phyloP scores from a whole-genome alignment of 1,284 basidiomycete species.

The Coniferiporia weirii region DNA sequence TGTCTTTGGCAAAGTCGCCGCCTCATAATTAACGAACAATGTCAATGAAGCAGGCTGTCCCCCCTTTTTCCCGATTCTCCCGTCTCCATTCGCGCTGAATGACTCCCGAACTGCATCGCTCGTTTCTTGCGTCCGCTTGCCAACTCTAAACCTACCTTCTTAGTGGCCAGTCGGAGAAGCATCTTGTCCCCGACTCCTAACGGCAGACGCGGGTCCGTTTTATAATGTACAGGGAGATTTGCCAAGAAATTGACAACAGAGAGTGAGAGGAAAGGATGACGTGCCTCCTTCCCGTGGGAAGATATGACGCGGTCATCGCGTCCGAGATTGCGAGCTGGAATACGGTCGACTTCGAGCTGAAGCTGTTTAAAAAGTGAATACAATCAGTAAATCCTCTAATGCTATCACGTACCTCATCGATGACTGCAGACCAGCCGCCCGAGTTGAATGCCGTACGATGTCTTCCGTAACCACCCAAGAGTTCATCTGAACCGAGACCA shows the following conservation, averaged over 20 bases:
- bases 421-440: slow-evolving; percentile 67
- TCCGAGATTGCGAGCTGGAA: slow-evolving; percentile 87
- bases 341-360: slow-evolving; percentile 87
- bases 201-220: slow-evolving; percentile 69
- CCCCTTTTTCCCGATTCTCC: slow-evolving; percentile 27
- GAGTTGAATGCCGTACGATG: slow-evolving; percentile 74
- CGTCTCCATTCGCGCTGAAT: slow-evolving; percentile 83
- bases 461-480: slow-evolving; percentile 90
- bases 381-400: neutral
- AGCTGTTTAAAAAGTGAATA: slow-evolving; percentile 43
- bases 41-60: slow-evolving; percentile 4
- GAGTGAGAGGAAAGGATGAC: slow-evolving; percentile 87
- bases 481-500: slow-evolving; percentile 93
- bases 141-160: slow-evolving; percentile 60
- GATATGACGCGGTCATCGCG: slow-evolving; percentile 92
- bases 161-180: slow-evolving; percentile 68
- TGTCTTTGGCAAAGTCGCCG: neutral
- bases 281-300: slow-evolving; percentile 82
- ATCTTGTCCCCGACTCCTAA: slow-evolving; percentile 84
- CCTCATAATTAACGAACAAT: too few species aligned
- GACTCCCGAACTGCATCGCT: slow-evolving; percentile 97
- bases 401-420: slow-evolving; percentile 62
- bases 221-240: slow-evolving; percentile 70
- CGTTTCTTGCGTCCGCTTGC: slow-evolving; percentile 77
- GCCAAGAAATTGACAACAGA: slow-evolving; percentile 72